Base-by-base conservation (phyloP, 2,329 filamentous ascomycete species). In the Conoideocrella luteorostrata region DNA sequence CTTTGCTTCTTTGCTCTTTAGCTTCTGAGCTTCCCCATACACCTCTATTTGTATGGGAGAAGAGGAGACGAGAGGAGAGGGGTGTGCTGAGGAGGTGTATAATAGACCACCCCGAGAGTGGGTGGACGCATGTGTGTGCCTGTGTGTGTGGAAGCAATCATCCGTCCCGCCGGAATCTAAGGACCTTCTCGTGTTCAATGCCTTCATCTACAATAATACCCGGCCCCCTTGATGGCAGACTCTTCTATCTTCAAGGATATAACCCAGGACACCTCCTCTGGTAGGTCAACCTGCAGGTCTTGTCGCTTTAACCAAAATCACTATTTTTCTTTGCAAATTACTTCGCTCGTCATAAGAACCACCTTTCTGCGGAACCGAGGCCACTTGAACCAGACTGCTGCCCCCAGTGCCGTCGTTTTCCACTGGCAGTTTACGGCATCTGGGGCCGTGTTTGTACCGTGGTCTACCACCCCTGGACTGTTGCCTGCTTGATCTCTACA, bases 361-460 rank as follows among this genome's bases (percentile, higher is more conserved):
- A 39, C 34, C 10, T 36, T n/a, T 32, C 33, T 30, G 45, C 41
- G 45, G 45, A 39, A 44, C 24, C 20, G 35, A 37, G 12, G 35
- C 45, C 36, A 38, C 45, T 33, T 29, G 12, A 21, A n/a, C 37
- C 41, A 29, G 32, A 23, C 12, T 33, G 41, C 34, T 32, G 24
- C 34, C 26, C 20, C 28, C 26, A 47, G 36, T 40, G 41, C 41
- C 41, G 34, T 34, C 15, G 36, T 22, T 45, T 33, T 38, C 34
- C 42, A 36, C 33, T 33, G 22, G 24, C 44, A 17, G 20, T 13
- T 37, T 20, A 34, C 35, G 34, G 45, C 29, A 39, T 47, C 29
- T 39, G 38, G 18, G 39, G 26, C 38, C 42, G 28, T 29, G 17
- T 21, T 24, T 41, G 45, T 28, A 33, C 45, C 26, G 32, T 30